These are phyloP conservation scores for Russula foetens DNA, from an alignment of 768 basidiomycete genomes.

Conservation along the genomic window DNA sequence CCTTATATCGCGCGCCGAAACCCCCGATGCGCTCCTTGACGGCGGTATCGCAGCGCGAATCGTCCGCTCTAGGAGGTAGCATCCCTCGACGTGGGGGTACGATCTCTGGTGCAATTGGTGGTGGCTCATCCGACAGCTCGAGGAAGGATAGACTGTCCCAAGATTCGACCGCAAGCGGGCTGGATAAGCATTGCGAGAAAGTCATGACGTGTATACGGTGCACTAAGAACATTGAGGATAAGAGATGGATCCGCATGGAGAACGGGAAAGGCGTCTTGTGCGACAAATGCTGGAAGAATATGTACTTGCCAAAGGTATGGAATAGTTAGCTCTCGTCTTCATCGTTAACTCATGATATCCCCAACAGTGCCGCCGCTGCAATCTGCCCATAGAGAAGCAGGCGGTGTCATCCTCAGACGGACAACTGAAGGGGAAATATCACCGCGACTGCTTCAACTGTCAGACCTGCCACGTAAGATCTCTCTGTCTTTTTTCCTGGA, in stretches of 20 bases:
- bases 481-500: conserved; percentile 1
- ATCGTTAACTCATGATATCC: conserved; percentile 5
- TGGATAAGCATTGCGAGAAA: conserved; percentile 6
- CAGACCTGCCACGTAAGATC: conserved; percentile 61
- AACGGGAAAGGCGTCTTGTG: conserved; percentile 65
- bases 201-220: conserved; percentile 54
- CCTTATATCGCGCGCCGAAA: conserved; percentile 35
- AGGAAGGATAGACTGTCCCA: conserved; percentile 25
- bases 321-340: background rate
- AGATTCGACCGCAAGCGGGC: conserved; percentile 9
- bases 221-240: conserved; percentile 60
- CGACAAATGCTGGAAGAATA: conserved; percentile 90
- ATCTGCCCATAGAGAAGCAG: conserved; percentile 79
- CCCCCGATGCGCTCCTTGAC: conserved; percentile 50
- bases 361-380: conserved; percentile 77
- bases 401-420: conserved; percentile 90
- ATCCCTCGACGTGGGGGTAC: conserved; percentile 20
- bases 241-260: conserved; percentile 75
- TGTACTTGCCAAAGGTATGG: conserved; percentile 80
- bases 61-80: conserved; percentile 22
- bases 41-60: conserved; percentile 34
- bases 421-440: conserved; percentile 94
- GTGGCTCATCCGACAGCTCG: conserved; percentile 11
- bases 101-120: conserved; percentile 27
- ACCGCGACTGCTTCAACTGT: conserved; percentile 87